Evolutionary conservation across 1,284 basidiomycete genomes (phyloP).

Genomic region (Cystobasidium sp.): DNA sequence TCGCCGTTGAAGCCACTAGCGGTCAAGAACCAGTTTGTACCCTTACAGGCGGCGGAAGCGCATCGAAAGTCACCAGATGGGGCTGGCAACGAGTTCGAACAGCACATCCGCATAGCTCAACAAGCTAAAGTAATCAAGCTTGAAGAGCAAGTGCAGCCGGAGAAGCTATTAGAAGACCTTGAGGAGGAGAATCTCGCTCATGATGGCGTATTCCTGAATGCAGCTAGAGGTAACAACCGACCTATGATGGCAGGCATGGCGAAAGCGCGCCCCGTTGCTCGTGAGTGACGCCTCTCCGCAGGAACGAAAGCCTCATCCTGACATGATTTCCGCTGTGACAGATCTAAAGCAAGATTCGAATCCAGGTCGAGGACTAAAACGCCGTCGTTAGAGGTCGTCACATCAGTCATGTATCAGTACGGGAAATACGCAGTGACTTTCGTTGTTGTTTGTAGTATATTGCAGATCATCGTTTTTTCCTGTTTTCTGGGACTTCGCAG

Average conservation of each 20-base stretch:
- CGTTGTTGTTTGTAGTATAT: no score
- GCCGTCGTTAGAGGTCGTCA: background rate
- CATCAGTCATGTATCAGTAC: no score
- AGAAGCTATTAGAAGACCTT: background rate
- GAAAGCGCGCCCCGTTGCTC: conserved; percentile 19
- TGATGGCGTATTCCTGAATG: background rate
- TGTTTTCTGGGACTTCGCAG: no score
- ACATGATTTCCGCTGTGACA: background rate
- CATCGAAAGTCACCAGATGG: background rate
- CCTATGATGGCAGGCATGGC: conserved; percentile 34
- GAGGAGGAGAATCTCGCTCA: background rate
- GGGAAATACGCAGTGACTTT: no score
- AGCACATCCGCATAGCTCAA: conserved; percentile 13
- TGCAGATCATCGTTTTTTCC: no score
- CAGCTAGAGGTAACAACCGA: conserved; percentile 7
- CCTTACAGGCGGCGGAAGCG: no score
- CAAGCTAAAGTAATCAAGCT: conserved; percentile 18
- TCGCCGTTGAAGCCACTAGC: no score
- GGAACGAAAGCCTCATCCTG: background rate
- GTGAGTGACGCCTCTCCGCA: conserved; percentile 2
- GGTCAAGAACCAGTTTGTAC: no score
- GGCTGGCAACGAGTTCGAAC: background rate
- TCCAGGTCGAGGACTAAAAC: background rate
- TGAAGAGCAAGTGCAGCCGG: conserved; percentile 14
- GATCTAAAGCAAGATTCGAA: background rate